A percentile compares a stretch with the other conserved stretches of the same genome.
Evolutionary conservation across 2,329 filamentous ascomycete species (phyloP).

Genomic region (Pseudogymnoascus sp.): DNA sequence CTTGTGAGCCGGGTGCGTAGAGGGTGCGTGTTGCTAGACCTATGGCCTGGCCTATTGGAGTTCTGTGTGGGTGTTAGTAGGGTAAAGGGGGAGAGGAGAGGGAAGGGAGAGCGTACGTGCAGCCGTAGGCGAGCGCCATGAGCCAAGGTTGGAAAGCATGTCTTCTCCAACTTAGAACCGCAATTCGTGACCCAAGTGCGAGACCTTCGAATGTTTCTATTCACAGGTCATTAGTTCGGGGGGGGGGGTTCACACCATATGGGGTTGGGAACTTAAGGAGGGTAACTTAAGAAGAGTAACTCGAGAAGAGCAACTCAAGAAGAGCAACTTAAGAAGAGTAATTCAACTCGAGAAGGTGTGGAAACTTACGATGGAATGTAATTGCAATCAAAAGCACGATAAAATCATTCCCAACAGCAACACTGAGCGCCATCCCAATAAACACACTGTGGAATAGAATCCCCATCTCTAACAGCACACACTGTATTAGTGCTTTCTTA

Average conservation of each 20-base stretch:
- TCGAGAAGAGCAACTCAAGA: too few relatives aligned
- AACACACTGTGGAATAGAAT: conserved; percentile 74
- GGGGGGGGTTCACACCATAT: conserved; percentile 20
- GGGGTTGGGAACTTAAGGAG: conserved; percentile 39
- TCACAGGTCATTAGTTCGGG: conserved; percentile 17
- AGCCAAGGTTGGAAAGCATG: conserved; percentile 8
- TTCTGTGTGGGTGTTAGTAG: conserved; percentile 37
- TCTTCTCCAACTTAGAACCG: conserved; percentile 30
- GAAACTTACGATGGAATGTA: conserved; percentile 47
- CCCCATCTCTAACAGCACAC: conserved; percentile 65
- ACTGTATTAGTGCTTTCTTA: conserved; percentile 61
- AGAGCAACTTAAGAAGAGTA: too few relatives aligned
- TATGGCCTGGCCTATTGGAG: conserved; percentile 71
- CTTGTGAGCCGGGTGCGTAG: conserved; percentile 67
- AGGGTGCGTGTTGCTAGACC: conserved; percentile 65
- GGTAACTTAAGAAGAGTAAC: too few relatives aligned
- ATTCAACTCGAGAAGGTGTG: conserved; percentile 23
- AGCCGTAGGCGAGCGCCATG: conserved; percentile 11
- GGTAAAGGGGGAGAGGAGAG: background rate
- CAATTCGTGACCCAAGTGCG: conserved; percentile 62
- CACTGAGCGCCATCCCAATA: conserved; percentile 63
- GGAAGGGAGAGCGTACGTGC: background rate
- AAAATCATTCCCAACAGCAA: conserved; percentile 53
- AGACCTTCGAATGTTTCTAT: conserved; percentile 43
- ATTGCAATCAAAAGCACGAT: conserved; percentile 60